Evolutionary conservation across 1,284 basidiomycete genomes (phyloP), one percentile per base, ranked within the genome.

Genomic region (Pseudozyma thailandica): DNA sequence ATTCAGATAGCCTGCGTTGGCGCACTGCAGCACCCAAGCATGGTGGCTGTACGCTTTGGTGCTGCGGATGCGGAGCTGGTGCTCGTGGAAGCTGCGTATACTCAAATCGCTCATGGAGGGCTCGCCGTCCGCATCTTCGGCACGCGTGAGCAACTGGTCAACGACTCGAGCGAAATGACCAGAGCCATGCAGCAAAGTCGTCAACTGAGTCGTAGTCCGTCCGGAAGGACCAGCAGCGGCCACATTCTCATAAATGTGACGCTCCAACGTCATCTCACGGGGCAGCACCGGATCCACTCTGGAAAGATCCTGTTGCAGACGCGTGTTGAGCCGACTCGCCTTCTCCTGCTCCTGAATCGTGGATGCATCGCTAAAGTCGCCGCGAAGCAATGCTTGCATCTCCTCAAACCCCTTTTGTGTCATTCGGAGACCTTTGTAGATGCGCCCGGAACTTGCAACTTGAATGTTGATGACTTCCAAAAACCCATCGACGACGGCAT

Each of bases 181-280:
- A 6, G 28, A 38, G 20, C 28, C 70, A 33, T 72, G 51, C 5
- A 72, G 47, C 21, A 48, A 37, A 7, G 49, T 33, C 45, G 50
- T 47, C 48, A 72, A 55, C 28, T 72, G 70, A 1, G 28, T 31
- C 5, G 52, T 50, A 10, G 59, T 68, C 13, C 56, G 53, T 16
- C 70, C 70, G 10, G 43, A 43, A 3, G 70, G 31, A 12, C 70
- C 70, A 6, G 70, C 59, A 6, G 45, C 45, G 2, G 70, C 59
- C 7, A 72, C 37, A 7, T 63, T 33, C 23, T 72, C 70, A 47
- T 72, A 50, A 8, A 63, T 25, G 28, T 50, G 43, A 6, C 70
- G 63, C 37, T 72, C 70, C 18, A 72, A 9, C 6, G 70, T 72
- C 38, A 72, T 23, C 38, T 72, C 63, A 42, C 70, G 70, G 8